A percentile compares a stretch with the other conserved stretches of the same genome.
These are phyloP conservation scores for Ophiosphaerella narmari DNA, from an alignment of 2,329 filamentous ascomycete species.

Conservation along the genomic window DNA sequence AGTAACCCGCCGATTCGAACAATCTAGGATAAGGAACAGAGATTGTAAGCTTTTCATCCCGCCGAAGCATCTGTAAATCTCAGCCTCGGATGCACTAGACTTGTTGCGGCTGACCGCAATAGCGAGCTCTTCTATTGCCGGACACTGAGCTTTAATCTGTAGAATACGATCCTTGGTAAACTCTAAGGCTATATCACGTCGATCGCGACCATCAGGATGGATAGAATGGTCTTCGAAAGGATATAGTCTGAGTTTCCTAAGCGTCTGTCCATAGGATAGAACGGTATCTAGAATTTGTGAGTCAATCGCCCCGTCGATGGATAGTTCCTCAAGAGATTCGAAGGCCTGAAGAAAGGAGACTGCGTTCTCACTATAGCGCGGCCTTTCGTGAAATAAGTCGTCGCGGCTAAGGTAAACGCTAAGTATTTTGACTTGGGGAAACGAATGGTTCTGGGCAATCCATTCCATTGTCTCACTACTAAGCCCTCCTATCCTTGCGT, in stretches of 20 bases:
- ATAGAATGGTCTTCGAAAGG: constrained; percentile 4
- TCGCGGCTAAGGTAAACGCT: constrained; percentile 14
- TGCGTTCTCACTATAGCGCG: constrained; percentile 21
- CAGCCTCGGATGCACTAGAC: constrained; percentile 17
- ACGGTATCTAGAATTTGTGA: constrained; percentile 14
- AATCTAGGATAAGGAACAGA: constrained; percentile 23
- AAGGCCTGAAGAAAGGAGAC: constrained; percentile 21
- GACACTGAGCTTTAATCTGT: constrained; percentile 17
- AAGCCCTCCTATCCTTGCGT: constrained; percentile 3
- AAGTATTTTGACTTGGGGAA: constrained; percentile 14
- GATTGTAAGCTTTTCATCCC: constrained; percentile 13
- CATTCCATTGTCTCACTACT: constrained; percentile 25
- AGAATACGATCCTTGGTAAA: constrained; percentile 17
- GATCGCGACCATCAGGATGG: constrained; percentile 5
- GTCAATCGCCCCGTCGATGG: constrained; percentile 16
- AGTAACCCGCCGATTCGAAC: constrained; percentile 13
- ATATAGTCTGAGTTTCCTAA: constrained; percentile 14
- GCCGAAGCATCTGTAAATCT: constrained; percentile 22
- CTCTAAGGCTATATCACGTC: constrained; percentile 17
- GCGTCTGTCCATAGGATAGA: constrained; percentile 15
- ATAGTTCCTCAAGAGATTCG: constrained; percentile 17
- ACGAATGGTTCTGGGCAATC: constrained; percentile 13
- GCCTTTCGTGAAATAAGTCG: constrained; percentile 15
- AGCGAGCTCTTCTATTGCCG: constrained; percentile 16
- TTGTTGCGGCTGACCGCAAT: constrained; percentile 21